Evolutionary conservation across 768 basidiomycete genomes (phyloP), one percentile per base, ranked within the genome.

Genomic region (Boletus huronensis): DNA sequence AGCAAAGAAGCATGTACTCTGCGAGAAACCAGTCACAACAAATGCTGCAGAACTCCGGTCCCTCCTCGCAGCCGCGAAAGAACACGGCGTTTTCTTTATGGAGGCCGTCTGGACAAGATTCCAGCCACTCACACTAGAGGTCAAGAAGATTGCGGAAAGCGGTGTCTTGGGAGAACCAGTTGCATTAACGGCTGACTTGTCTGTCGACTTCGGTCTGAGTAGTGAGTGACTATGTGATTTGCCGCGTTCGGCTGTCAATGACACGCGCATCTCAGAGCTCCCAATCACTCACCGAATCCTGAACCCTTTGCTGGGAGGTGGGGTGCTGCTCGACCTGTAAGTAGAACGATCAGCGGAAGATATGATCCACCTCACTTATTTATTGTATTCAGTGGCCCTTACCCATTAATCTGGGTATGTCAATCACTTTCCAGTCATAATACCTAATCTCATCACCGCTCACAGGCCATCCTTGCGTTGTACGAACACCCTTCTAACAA

Each of bases 71-170:
- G 79, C 90, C 19, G 91, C 93, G 2, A 88, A 87, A 68, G 82
- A 90, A 66, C 75, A 86, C 61, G 81, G 84, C 17, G 79, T 93
- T 1, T 95, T 95, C 76, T 82, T 95, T 63, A 94, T 95, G 92
- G 93, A 95, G 72, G 91, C 88, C 0, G 76, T 93, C 71, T 93
- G 91, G 90, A 92, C 91, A 34, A 79, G 88, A 34, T 91, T 90
- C 75, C 85, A 88, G 53, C 88, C 88, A 13, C 77, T 89, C 55
- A 74, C 77, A 10, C 64, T 75, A 17, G 88, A 87, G 55, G 74
- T 91, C 50, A 85, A 86, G 70, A 76, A 77, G 56, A 71, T 89
- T 43, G 77, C 80, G 1, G 82, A 87, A 47, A 76, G 77, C 51
- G 87, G 85, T 6, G 70, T 67, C n/a, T 74, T 92, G 21, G 90